These are phyloP conservation scores for Paracoccidioides brasiliensis DNA, from an alignment of 2,329 filamentous ascomycete species.

Conservation along the genomic window DNA sequence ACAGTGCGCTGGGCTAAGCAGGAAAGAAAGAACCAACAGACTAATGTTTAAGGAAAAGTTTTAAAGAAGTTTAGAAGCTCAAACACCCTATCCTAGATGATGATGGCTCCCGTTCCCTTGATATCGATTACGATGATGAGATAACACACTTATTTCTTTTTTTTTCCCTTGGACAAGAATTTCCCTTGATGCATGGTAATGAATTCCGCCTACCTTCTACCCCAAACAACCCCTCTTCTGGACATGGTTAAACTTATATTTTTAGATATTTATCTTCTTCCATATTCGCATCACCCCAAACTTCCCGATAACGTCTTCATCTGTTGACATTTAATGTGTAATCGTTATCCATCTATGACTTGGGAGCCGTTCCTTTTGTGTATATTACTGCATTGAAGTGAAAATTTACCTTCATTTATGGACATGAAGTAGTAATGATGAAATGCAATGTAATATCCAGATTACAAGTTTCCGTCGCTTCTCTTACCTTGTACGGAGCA, in stretches of 20 bases:
- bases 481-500: too few relatives aligned
- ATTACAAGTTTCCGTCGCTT: neutral
- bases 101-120: neutral
- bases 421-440: neutral
- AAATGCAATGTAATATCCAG: neutral
- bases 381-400: neutral
- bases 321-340: neutral
- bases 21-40: conserved; percentile 54
- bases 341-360: neutral
- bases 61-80: too few relatives aligned
- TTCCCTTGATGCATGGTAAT: too few relatives aligned
- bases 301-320: neutral
- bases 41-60: neutral
- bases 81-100: neutral
- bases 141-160: too few relatives aligned
- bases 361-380: neutral
- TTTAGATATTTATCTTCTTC: too few relatives aligned
- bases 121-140: neutral
- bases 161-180: too few relatives aligned
- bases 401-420: neutral
- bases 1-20: conserved; percentile 51
- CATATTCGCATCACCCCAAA: neutral
- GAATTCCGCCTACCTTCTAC: too few relatives aligned
- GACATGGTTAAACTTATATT: neutral
- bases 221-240: neutral